Percentiles rank a stretch among this genome's conserved stretches.
These are phyloP conservation scores for Apophysomyces trapeziformis DNA, from an alignment of 371 early-diverging fungal genomes.

Conservation along the genomic window DNA sequence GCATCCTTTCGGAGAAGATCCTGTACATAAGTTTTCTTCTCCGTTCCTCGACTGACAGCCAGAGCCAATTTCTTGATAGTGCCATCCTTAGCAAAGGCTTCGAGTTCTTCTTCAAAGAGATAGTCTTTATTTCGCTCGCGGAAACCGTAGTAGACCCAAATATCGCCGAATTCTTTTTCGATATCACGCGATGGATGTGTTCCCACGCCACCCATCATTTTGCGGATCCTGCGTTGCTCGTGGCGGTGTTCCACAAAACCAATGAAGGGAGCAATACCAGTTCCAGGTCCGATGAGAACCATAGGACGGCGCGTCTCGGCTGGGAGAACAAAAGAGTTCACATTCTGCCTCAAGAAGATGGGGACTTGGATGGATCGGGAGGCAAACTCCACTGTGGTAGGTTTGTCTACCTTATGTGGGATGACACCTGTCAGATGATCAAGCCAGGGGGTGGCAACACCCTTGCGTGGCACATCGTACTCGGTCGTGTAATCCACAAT, in stretches of 20 bases:
- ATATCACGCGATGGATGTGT: conserved; percentile 39
- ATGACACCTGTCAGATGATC: conserved; percentile 60
- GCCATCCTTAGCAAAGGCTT: conserved; percentile 49
- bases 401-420: conserved; percentile 26
- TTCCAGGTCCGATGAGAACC: conserved; percentile 85
- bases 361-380: conserved; percentile 36
- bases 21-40: conserved; percentile 81
- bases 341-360: conserved; percentile 62
- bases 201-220: conserved; percentile 46
- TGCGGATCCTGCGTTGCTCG: conserved; percentile 43
- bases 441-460: conserved; percentile 85
- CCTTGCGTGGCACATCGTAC: conserved; percentile 58
- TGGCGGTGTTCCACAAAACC: conserved; percentile 78
- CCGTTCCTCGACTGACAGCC: conserved; percentile 66
- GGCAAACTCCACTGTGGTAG: conserved; percentile 23
- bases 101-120: conserved; percentile 66
- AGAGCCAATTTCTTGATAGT: conserved; percentile 60
- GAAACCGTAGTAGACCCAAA: conserved; percentile 80
- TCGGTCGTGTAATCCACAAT: conserved; percentile 73
- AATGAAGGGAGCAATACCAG: conserved; percentile 90
- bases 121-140: conserved; percentile 66
- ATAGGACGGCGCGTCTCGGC: conserved; percentile 56
- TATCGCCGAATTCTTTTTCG: conserved; percentile 39
- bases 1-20: conserved; percentile 65
- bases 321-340: conserved; percentile 66